phyloP scores from a whole-genome alignment of 306 rosid genomes.

The Sophora flavescens region DNA sequence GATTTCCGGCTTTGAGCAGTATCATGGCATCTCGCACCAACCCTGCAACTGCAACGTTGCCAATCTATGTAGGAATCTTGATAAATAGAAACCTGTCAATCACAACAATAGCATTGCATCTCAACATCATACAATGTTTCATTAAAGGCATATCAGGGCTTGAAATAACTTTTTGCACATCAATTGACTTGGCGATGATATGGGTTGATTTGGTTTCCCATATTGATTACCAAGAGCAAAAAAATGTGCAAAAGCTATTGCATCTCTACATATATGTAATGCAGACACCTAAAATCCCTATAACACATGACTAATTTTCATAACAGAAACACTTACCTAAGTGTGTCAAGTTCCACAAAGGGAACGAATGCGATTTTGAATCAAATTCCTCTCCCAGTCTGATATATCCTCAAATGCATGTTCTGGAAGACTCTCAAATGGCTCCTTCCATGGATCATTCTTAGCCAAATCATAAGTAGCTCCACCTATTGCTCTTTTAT shows the following conservation, averaged over 20 bases:
- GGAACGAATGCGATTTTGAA: slow-evolving; percentile 67
- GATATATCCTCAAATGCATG: slow-evolving; percentile 79
- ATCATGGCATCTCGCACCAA: slow-evolving; percentile 16
- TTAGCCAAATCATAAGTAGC: slow-evolving; percentile 88
- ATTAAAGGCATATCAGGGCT: background rate
- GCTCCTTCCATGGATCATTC: slow-evolving; percentile 88
- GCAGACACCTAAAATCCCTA: background rate
- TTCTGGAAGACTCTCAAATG: slow-evolving; percentile 88
- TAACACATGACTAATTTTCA: slow-evolving; percentile 1
- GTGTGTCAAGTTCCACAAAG: slow-evolving; percentile 74
- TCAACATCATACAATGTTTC: slow-evolving; percentile 3
- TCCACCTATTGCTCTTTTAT: slow-evolving; percentile 75
- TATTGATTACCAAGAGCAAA: too few species aligned
- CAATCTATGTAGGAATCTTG: slow-evolving; percentile 34
- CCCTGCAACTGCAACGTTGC: slow-evolving; percentile 30
- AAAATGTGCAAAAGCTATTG: background rate
- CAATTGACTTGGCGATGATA: background rate
- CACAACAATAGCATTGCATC: slow-evolving; percentile 14
- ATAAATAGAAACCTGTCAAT: slow-evolving; percentile 42
- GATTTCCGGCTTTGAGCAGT: slow-evolving; percentile 14
- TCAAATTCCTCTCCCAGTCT: slow-evolving; percentile 90
- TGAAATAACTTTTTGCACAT: slow-evolving; percentile 9
- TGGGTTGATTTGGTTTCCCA: slow-evolving; percentile 19
- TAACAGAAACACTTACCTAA: slow-evolving; percentile 36
- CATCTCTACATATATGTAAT: background rate